Percentiles rank a stretch among this genome's conserved stretches.
Conservation (phyloP, 257 asterid species). For the Ehretia macrophylla region DNA sequence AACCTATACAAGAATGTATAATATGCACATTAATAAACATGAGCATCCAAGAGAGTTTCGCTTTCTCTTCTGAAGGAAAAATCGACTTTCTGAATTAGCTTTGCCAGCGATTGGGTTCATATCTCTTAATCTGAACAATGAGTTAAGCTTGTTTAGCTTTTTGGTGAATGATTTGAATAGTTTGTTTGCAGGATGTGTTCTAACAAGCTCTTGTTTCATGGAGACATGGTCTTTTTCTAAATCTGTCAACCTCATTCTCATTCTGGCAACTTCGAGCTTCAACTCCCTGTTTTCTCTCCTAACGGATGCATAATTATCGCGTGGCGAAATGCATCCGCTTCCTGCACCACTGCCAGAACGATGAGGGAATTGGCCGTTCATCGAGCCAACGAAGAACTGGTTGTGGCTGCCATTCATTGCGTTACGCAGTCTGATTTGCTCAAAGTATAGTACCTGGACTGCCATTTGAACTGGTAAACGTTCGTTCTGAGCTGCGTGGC, state of each 20-base stretch:
- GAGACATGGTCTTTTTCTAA: constrained; percentile 92
- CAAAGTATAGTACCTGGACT: constrained; percentile 88
- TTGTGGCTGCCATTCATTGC: constrained; percentile 83
- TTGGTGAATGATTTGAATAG: constrained; percentile 68
- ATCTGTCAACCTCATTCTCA: constrained; percentile 96
- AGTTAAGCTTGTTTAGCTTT: constrained; percentile 61
- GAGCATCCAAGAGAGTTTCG: constrained; percentile 71
- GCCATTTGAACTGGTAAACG: constrained; percentile 91
- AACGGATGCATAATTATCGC: constrained; percentile 97
- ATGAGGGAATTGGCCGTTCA: constrained; percentile 61
- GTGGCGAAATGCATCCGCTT: constrained; percentile 89
- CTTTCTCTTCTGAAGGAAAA: constrained; percentile 72
- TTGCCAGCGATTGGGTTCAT: constrained; percentile 41
- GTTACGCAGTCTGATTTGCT: constrained; percentile 75
- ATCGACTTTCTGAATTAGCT: constrained; percentile 45
- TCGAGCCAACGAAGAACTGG: constrained; percentile 58
- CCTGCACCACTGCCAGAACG: constrained; percentile 87
- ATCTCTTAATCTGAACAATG: constrained; percentile 56
- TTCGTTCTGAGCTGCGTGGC: constrained; percentile 96
- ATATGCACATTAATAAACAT: neutral
- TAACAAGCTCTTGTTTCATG: constrained; percentile 85
- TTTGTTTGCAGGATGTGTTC: constrained; percentile 64
- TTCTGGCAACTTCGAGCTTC: constrained; percentile 90
- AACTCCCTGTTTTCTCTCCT: constrained; percentile 88
- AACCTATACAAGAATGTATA: too few relatives aligned